Evolutionary conservation across 352 stramenopile genomes (phyloP), one percentile per base, ranked within the genome.

Genomic region (Peronospora belbahrii): DNA sequence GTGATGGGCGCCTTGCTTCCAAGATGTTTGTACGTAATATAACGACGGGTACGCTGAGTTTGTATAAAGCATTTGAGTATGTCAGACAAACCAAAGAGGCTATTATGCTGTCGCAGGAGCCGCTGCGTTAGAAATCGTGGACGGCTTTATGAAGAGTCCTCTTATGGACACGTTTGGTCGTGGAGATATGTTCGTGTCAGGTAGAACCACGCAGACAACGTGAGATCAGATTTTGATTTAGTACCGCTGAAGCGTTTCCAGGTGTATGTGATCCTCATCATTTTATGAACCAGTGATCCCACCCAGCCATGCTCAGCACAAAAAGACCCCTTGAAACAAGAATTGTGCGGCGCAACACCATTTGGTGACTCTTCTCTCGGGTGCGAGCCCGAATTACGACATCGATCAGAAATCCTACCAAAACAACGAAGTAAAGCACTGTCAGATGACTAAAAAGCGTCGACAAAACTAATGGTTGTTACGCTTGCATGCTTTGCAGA

Each of bases 121-220:
- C 42, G 75, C 77, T 7, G 75, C 80, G 6, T 53, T 89, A 15
- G 77, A 92, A 60, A 92, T 92, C n/a, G 77, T 76, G 2, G 71
- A 88, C 40, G 56, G 75, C n/a, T 88, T 92, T 17, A 77, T 87
- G 18, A 76, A 65, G 22, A 81, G 76, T n/a, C 70, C 76, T 43
- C 51, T 91, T 6, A 75, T 91, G 68, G 70, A 88, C 35, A 74
- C 52, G 28, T 88, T 88, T 35, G 52, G 62, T 24, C 35, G 39
- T 11, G 56, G 62, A 2, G 34, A 40, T 13, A 8, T 24, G 8
- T 0, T 20, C 7, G 7, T 30, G 28, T 18, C 23, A 42, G 19
- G 13, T 33, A 22, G 19, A 17, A 6, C 28, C 2, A 51, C 39
- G 23, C 55, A 39, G 28, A 15, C 10, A 45, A 24, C 0, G 60